Evolutionary conservation across 108 stramenopile species (phyloP).

Genomic region (Poteriospumella lacustris): DNA sequence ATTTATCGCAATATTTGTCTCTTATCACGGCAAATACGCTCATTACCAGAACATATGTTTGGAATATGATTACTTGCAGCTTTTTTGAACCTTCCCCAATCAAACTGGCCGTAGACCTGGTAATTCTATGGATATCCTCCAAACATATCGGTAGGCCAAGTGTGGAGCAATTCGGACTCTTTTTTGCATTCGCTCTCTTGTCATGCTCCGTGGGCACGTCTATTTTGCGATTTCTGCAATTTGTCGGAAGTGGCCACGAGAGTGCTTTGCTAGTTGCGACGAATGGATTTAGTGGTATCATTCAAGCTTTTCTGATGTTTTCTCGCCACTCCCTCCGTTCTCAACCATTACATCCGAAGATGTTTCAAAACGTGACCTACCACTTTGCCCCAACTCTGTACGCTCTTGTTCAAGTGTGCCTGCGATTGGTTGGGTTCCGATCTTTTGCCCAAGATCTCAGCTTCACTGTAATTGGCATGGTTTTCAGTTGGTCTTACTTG

Average conservation of each 20-base stretch:
- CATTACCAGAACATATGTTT: background rate
- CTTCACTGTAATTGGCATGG: background rate
- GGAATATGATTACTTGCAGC: background rate
- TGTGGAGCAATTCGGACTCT: constrained; percentile 3
- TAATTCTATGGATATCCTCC: background rate
- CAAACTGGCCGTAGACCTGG: background rate
- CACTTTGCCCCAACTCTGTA: background rate
- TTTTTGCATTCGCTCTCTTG: background rate
- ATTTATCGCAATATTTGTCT: background rate
- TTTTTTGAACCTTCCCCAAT: background rate
- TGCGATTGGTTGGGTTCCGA: background rate
- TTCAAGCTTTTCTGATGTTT: background rate
- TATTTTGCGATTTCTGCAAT: background rate
- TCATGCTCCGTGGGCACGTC: background rate
- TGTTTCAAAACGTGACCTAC: background rate
- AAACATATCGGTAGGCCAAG: background rate
- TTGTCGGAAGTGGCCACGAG: background rate
- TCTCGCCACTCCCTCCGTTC: background rate
- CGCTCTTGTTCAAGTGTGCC: background rate
- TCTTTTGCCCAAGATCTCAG: background rate
- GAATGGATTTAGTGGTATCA: background rate
- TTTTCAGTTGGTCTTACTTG: constrained; percentile 13
- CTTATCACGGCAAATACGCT: constrained; percentile 14
- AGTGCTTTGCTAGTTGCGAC: background rate
- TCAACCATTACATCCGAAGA: background rate